Evolutionary conservation across 345 rosid species (phyloP), one percentile per base, ranked within the genome.

Genomic region (Excoecaria agallocha): DNA sequence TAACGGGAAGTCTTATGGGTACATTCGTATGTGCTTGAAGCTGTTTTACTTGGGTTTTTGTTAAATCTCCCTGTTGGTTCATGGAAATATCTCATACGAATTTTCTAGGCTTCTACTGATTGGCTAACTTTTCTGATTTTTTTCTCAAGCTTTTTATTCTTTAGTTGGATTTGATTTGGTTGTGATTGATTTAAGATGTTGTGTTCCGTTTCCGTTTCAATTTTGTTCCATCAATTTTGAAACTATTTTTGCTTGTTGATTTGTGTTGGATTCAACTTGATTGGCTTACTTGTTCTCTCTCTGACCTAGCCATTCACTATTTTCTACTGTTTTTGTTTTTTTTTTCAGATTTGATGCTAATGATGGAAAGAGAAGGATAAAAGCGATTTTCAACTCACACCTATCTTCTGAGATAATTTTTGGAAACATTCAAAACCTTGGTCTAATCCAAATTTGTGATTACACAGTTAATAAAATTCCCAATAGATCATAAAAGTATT

Each of bases 381-480:
- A 85, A 73, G 93, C 91, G 0, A 87, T 90, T 45, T 83, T 93
- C 35, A 88, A 87, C 16, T 80, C 96, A 3, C 84, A 84, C 13
- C 22, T 84, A 41, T 85, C 92, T 3, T 74, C 91, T 48, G 96
- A 93, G 37, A 82, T 93, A 8, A 78, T 84, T 3, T 84, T 92
- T 0, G 92, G 94, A 25, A 88, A 81, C 16, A 88, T 92, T 6
- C 97, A 94, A 74, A 89, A 92, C 75, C 76, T 85, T 76, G 90
- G 94, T 19, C 85, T 94, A 0, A 82, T 94, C 19, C 89, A 85
- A 1, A 86, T 94, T 77, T 74, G 87, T 1, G 91, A 92, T 73
- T 94, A 89, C 67, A 79, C 93, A 0, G 89, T 92, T 73, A 94
- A 92, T n/a, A 97, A 94, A 37, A 87, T 94, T 35, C 86, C 98